Conservation (phyloP, 2,329 filamentous ascomycete genomes). For the Hypoxylon sp. region DNA sequence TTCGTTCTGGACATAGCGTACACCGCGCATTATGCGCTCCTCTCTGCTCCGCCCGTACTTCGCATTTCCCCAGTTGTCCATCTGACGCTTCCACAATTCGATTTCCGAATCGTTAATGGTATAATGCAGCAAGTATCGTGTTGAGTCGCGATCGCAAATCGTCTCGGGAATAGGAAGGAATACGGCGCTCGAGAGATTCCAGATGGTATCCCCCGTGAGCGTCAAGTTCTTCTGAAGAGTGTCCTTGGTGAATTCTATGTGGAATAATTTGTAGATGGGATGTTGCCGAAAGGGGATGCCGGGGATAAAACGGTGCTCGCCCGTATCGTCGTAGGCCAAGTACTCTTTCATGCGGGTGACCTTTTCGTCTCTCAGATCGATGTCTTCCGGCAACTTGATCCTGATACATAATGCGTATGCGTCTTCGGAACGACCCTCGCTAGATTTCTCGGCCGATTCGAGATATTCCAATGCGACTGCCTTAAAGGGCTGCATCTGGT, state of each 20-base stretch:
- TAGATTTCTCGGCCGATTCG: background rate
- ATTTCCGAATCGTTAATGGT: background rate
- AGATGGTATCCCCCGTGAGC: background rate
- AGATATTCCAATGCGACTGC: background rate
- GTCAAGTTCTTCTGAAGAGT: background rate
- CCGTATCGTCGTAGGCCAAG: slow-evolving; percentile 3
- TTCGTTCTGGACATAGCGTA: background rate
- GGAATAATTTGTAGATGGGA: background rate
- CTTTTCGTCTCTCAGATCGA: background rate
- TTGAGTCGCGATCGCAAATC: background rate
- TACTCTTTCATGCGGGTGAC: slow-evolving; percentile 5
- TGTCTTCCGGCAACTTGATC: slow-evolving; percentile 1
- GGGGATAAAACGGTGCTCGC: background rate
- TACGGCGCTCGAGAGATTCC: background rate
- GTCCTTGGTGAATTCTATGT: background rate
- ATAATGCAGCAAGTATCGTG: background rate
- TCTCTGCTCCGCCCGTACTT: background rate
- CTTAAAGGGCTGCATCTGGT: background rate
- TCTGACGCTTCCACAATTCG: background rate
- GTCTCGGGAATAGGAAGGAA: slow-evolving; percentile 1
- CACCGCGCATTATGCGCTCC: background rate
- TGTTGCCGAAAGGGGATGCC: background rate
- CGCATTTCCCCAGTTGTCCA: background rate
- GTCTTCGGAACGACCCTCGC: background rate
- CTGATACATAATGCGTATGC: slow-evolving; percentile 14